Evolutionary conservation across 164 flowering plant genomes (phyloP).

Genomic region (Tetracentron sinense): DNA sequence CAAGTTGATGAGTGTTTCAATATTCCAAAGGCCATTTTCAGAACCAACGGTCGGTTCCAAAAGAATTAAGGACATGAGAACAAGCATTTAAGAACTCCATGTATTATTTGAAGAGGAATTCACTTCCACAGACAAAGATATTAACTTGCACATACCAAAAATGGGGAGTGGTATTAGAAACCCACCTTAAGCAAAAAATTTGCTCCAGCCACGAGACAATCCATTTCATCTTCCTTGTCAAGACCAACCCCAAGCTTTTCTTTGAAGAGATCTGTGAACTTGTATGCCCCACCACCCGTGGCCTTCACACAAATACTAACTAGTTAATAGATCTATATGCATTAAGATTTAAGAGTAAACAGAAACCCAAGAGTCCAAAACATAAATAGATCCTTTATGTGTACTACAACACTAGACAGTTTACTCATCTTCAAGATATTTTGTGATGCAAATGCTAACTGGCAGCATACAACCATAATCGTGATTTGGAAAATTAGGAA

Average conservation of each 20-base stretch:
- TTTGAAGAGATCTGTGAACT: constrained; percentile 87
- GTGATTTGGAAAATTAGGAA: not conserved
- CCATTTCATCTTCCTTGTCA: constrained; percentile 98
- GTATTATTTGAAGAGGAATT: not conserved
- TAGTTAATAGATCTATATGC: constrained; percentile 12
- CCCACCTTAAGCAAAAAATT: constrained; percentile 91
- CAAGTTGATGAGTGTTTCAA: not conserved
- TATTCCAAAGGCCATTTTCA: not conserved
- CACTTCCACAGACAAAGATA: not conserved
- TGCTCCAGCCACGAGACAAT: constrained; percentile 94
- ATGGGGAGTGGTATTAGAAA: not conserved
- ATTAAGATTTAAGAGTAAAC: not conserved
- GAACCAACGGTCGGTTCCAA: not conserved
- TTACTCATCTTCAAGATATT: too few relatives aligned
- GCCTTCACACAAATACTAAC: constrained; percentile 55
- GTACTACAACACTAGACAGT: too few relatives aligned
- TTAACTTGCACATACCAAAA: not conserved
- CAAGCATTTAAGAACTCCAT: not conserved
- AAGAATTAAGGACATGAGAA: too few relatives aligned
- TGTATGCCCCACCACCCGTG: constrained; percentile 98
- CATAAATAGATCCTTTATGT: too few relatives aligned
- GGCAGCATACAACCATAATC: not conserved
- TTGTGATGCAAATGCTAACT: not conserved
- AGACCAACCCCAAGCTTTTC: constrained; percentile 90
- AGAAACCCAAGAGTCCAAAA: not conserved